phyloP scores from a whole-genome alignment of 495 filamentous ascomycete genomes.

The Aspergillus hancockii region DNA sequence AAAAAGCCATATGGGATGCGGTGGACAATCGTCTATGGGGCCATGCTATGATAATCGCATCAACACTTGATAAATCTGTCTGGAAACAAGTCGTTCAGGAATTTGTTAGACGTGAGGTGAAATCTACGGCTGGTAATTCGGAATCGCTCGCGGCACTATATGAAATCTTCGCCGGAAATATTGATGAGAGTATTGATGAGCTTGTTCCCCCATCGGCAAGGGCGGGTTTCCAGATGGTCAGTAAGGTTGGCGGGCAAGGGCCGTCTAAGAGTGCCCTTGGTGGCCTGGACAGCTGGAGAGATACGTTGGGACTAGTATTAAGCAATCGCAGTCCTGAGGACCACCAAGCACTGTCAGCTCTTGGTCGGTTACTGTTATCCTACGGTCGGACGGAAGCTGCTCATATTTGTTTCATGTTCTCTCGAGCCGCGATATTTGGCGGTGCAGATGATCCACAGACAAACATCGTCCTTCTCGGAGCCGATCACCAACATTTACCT shows the following conservation, averaged over 20 bases:
- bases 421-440: slow-evolving; percentile 63
- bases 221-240: slow-evolving; percentile 87
- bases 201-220: slow-evolving; percentile 93
- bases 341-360: slow-evolving; percentile 68
- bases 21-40: slow-evolving; percentile 95
- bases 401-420: slow-evolving; percentile 81
- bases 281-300: slow-evolving; percentile 90
- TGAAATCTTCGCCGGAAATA: slow-evolving; percentile 88
- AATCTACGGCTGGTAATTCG: slow-evolving; percentile 69
- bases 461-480: slow-evolving; percentile 80
- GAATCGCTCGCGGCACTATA: slow-evolving; percentile 89
- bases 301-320: slow-evolving; percentile 81
- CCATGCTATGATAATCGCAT: slow-evolving; percentile 90
- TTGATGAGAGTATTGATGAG: slow-evolving; percentile 92
- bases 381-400: slow-evolving; percentile 91
- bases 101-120: slow-evolving; percentile 90
- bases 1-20: slow-evolving; percentile 91
- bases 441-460: slow-evolving; percentile 81
- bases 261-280: slow-evolving; percentile 71
- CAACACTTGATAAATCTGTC: slow-evolving; percentile 64
- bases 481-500: slow-evolving; percentile 68
- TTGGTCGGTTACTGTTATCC: slow-evolving; percentile 80
- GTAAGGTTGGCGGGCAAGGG: slow-evolving; percentile 60
- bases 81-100: slow-evolving; percentile 94
- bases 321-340: slow-evolving; percentile 85